A percentile compares a stretch with the other conserved stretches of the same genome.
Conservation (phyloP, 164 flowering plant species). For the Buxus sempervirens region DNA sequence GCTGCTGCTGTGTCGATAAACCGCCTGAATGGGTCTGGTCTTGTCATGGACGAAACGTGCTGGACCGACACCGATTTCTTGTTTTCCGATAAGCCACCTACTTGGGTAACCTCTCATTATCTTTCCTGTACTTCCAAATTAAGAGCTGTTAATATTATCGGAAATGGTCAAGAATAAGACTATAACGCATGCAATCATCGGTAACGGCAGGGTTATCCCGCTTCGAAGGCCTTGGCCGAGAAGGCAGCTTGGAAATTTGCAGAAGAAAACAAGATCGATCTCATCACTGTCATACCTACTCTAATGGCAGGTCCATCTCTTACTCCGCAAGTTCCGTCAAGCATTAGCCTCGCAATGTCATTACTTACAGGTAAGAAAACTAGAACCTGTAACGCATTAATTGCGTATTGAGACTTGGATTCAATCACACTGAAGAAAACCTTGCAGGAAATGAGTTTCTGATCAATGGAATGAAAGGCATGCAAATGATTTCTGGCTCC, state of each 20-base stretch:
- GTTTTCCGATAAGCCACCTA: slow-evolving; percentile 53
- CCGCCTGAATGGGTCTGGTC: slow-evolving; percentile 34
- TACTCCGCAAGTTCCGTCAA: slow-evolving; percentile 48
- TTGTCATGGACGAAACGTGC: slow-evolving; percentile 51
- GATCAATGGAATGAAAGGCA: slow-evolving; percentile 50
- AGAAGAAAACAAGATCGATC: slow-evolving; percentile 58
- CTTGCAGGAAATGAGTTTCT: slow-evolving; percentile 49
- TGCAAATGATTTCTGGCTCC: slow-evolving; percentile 74
- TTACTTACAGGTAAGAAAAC: slow-evolving; percentile 41
- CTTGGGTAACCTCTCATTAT: slow-evolving; percentile 79
- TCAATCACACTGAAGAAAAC: too few species aligned
- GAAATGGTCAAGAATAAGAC: too few species aligned
- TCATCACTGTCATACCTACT: slow-evolving; percentile 59
- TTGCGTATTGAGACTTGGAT: not conserved
- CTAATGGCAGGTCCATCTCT: slow-evolving; percentile 58
- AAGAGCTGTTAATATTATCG: too few species aligned
- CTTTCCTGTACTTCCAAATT: too few species aligned
- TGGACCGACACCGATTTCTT: slow-evolving; percentile 74
- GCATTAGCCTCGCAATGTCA: slow-evolving; percentile 46
- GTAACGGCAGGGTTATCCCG: slow-evolving; percentile 61
- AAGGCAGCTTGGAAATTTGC: slow-evolving; percentile 66
- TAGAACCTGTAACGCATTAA: not conserved
- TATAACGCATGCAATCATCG: too few species aligned
- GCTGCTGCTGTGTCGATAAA: slow-evolving; percentile 66
- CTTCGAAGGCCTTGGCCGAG: slow-evolving; percentile 65